Base-by-base conservation (phyloP, 441 rosid species). In the Aquilaria agallochum region DNA sequence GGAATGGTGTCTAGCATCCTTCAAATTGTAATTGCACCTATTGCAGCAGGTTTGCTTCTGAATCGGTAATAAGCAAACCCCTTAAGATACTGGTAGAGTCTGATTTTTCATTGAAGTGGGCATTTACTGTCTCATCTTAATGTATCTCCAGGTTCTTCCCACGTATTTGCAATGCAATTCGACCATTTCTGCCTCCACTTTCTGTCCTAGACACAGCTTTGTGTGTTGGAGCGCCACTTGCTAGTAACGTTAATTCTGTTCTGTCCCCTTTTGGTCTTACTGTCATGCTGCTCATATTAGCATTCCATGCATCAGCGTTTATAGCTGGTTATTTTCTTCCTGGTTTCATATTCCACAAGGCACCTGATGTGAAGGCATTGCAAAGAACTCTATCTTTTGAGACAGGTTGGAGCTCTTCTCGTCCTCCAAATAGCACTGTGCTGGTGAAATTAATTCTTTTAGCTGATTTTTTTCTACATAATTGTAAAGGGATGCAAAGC, bases 211-310 rank as follows among this genome's bases (percentile, higher is more conserved):
- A 90, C 53, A 90, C 95, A 1, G 96, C 97, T 13, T 85, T 83
- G 54, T 94, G 97, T 63, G 85, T 88, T 64, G 97, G 97, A 68
- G 97, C 98, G 5, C 96, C 98, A 3, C 91, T 90, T 0, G 96
- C 98, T 15, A 78, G 90, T 58, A 90, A 93, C 76, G 84, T 93
- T 27, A 72, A 79, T 46, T 80, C 95, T 5, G 85, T 90, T n/a
- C 55, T 85, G 73, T 93, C 97, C 50, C 88, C 95, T 3, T 87
- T 87, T 53, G 98, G 98, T 55, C 66, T 80, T 15, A 80, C 76
- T 40, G 68, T 87, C 27, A 64, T 76, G 63, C 70, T 67, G 31
- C 83, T 90, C 57, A 66, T 93, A 46, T 56, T 82, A 49, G 72
- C 76, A 44, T 93, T 90, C 77, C 96, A 93, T 82, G 74, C 83